Base-by-base conservation (phyloP, 257 asterid species). In the Gynochthodes officinalis region DNA sequence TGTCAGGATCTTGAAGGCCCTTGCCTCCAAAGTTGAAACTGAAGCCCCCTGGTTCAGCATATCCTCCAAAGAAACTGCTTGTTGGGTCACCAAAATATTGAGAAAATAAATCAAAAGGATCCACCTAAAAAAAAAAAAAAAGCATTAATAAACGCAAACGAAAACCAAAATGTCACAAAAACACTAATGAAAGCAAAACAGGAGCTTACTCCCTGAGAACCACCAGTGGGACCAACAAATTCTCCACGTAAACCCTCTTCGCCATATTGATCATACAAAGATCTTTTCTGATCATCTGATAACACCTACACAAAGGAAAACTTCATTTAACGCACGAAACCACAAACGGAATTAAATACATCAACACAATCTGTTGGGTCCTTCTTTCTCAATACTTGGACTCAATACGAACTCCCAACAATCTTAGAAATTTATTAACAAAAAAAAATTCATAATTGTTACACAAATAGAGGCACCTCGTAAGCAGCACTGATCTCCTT, bases 401-500 rank as follows among this genome's bases (percentile, higher is more conserved):
- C 55, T 25, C 64, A 50, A 19, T 37, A 18, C 30, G 6, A 10
- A 63, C 19, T 39, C 19, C 16, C 18, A 28, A 27, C 8, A 13
- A 73, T 28, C 28, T 7, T 16, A 15, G 14, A 25, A 44, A 30
- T 16, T 1, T 5, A 5, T 21, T 25, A 52, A 16, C 2, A 4
- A 27, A 8, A 18, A 25, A 48, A 46, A 2, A 16, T n/a, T 49
- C 59, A 43, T 10, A 40, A 23, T 14, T 57, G 48, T 37, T 50
- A 52, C 18, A 59, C 32, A 48, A 28, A 21, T 16, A 32, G 49
- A 35, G 30, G 53, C 44, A 94, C 99, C 99, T 94, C 99, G 44
- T 94, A 94, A 4, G 99, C 98, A 84, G 99, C 97, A 77, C 88
- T 87, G 68, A 94, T 90, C 79, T 91, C 95, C 84, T 95, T 95